These are phyloP conservation scores for Leishmania gerbilli DNA, from an alignment of 208 protist species.

Conservation along the genomic window DNA sequence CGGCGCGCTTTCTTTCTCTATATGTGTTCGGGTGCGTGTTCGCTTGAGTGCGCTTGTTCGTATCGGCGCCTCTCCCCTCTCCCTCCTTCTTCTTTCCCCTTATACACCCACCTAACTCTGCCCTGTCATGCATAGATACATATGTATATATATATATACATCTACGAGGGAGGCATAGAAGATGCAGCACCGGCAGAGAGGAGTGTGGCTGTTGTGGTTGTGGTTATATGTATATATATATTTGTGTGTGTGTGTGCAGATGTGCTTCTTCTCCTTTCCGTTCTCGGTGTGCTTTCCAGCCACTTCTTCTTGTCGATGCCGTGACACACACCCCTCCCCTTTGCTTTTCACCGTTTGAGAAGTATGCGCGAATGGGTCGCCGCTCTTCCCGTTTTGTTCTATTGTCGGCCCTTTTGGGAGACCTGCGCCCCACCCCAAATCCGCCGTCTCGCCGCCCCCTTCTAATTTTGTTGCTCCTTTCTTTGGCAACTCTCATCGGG, in stretches of 20 bases:
- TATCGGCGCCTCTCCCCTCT: background rate
- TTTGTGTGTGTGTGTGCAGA: background rate
- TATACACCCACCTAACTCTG: background rate
- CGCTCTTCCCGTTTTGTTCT: background rate
- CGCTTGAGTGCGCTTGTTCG: background rate
- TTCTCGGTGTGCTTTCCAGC: background rate
- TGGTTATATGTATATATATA: background rate
- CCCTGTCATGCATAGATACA: background rate
- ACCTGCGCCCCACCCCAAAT: no score
- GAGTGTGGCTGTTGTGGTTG: background rate
- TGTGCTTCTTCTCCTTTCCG: background rate
- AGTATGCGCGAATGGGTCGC: background rate
- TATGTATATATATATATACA: background rate
- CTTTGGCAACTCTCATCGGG: background rate
- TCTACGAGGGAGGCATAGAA: background rate
- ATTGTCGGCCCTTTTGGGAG: background rate
- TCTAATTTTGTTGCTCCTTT: background rate
- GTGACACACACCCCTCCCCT: background rate
- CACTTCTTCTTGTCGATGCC: background rate
- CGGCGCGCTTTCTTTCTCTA: background rate
- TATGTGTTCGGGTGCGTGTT: background rate
- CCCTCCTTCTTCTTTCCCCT: no score
- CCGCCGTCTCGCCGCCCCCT: background rate
- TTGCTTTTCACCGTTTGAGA: background rate
- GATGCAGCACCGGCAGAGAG: background rate